These are phyloP conservation scores for Populus hybrid DNA, from an alignment of 441 rosid species.

Conservation along the genomic window DNA sequence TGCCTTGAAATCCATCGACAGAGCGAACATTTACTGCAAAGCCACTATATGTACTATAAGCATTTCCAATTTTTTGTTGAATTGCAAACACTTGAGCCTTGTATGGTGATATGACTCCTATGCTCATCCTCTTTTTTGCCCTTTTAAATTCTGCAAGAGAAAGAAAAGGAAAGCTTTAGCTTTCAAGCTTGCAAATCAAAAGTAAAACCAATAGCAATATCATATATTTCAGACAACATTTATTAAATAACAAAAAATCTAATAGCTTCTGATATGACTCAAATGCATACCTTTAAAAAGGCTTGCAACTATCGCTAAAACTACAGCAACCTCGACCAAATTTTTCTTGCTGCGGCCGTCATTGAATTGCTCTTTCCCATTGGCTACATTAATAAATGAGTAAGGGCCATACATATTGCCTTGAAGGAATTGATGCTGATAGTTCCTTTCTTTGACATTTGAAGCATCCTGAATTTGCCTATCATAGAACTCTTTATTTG, in stretches of 20 bases:
- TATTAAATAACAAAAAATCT: constrained; percentile 9
- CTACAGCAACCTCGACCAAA: constrained; percentile 46
- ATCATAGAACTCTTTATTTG: constrained; percentile 35
- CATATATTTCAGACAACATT: constrained; percentile 13
- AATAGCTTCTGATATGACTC: not conserved
- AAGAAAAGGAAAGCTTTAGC: not conserved
- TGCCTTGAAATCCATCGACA: constrained; percentile 57
- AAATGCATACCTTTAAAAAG: constrained; percentile 38
- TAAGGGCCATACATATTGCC: constrained; percentile 42
- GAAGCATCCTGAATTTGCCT: constrained; percentile 27
- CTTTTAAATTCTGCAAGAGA: constrained; percentile 14
- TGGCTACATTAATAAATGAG: constrained; percentile 39
- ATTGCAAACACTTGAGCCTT: constrained; percentile 48
- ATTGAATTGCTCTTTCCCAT: constrained; percentile 26
- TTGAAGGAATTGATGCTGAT: constrained; percentile 22
- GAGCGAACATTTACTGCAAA: constrained; percentile 38
- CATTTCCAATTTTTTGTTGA: constrained; percentile 31
- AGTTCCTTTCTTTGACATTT: constrained; percentile 22
- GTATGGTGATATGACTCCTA: constrained; percentile 53
- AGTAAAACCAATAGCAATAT: not conserved
- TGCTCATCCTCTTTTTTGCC: constrained; percentile 20
- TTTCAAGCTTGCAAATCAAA: not conserved
- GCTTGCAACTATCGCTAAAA: constrained; percentile 29
- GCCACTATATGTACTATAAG: not conserved
- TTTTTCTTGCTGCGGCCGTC: constrained; percentile 30